Conservation (phyloP, 495 filamentous ascomycete genomes). For the Penicillium desertorum region DNA sequence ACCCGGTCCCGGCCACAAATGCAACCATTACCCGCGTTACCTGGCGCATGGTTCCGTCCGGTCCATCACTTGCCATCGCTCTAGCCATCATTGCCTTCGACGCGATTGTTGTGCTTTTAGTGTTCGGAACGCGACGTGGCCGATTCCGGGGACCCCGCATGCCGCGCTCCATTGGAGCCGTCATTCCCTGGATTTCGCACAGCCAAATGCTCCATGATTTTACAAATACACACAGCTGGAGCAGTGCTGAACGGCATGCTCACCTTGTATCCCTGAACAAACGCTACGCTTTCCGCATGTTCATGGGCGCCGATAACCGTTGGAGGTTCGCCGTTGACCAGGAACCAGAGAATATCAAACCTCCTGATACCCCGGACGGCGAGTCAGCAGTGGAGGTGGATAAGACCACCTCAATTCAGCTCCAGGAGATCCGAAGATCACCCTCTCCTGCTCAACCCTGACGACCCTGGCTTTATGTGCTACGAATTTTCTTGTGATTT, state of each 20-base stretch:
- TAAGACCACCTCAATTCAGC: conserved; percentile 23
- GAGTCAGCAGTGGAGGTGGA: conserved; percentile 7
- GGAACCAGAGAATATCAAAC: conserved; percentile 23
- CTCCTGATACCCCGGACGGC: neutral
- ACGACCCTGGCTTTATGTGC: neutral
- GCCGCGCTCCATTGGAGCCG: conserved; percentile 40
- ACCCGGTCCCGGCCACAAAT: conserved; percentile 25
- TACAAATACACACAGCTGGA: conserved; percentile 36
- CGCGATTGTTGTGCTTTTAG: conserved; percentile 38
- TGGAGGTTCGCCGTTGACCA: conserved; percentile 44
- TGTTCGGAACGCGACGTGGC: conserved; percentile 41
- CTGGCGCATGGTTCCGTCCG: conserved; percentile 39
- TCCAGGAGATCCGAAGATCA: conserved; percentile 15
- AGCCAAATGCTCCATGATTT: conserved; percentile 44
- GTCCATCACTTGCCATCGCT: conserved; percentile 34
- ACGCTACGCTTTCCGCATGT: conserved; percentile 41
- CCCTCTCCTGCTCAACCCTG: conserved; percentile 3
- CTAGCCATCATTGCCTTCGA: conserved; percentile 40
- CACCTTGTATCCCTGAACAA: conserved; percentile 34
- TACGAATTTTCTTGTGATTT: neutral
- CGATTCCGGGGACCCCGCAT: conserved; percentile 42
- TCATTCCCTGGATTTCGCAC: conserved; percentile 44
- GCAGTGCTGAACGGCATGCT: conserved; percentile 31
- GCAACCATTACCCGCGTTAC: conserved; percentile 36
- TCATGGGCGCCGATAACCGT: conserved; percentile 32